Conservation (phyloP, 164 flowering plant genomes). For the Umbellularia californica region DNA sequence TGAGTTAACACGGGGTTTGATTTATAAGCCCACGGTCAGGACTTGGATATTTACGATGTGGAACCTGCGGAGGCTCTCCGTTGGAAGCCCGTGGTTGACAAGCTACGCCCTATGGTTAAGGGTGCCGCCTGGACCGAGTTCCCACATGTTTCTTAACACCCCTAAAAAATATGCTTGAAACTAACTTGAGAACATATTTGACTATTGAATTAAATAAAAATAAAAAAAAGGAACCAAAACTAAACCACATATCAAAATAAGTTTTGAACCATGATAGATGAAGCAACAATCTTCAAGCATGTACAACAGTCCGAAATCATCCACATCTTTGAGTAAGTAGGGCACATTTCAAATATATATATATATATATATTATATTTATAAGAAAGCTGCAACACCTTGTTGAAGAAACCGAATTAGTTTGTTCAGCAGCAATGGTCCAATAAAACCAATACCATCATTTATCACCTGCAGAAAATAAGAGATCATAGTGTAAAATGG, state of each 20-base stretch:
- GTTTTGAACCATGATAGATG: too few relatives aligned
- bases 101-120: too few relatives aligned
- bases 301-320: neutral
- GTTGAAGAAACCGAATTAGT: conserved; percentile 63
- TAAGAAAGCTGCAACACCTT: conserved; percentile 35
- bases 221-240: neutral
- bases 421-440: conserved; percentile 83
- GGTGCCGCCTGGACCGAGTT: too few relatives aligned
- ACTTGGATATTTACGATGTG: too few relatives aligned
- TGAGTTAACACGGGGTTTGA: too few relatives aligned
- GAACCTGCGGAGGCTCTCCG: too few relatives aligned
- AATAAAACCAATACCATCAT: conserved; percentile 74
- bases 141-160: too few relatives aligned
- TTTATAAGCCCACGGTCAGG: too few relatives aligned
- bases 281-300: neutral
- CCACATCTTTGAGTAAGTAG: neutral
- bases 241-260: too few relatives aligned
- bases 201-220: neutral
- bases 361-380: neutral
- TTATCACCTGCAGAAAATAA: conserved; percentile 48
- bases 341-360: neutral
- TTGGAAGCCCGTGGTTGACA: too few relatives aligned
- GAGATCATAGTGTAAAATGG: neutral
- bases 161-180: neutral
- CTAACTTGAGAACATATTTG: neutral